Evolutionary conservation across 1,284 basidiomycete species (phyloP).

Genomic region (Trichosporon sp.): DNA sequence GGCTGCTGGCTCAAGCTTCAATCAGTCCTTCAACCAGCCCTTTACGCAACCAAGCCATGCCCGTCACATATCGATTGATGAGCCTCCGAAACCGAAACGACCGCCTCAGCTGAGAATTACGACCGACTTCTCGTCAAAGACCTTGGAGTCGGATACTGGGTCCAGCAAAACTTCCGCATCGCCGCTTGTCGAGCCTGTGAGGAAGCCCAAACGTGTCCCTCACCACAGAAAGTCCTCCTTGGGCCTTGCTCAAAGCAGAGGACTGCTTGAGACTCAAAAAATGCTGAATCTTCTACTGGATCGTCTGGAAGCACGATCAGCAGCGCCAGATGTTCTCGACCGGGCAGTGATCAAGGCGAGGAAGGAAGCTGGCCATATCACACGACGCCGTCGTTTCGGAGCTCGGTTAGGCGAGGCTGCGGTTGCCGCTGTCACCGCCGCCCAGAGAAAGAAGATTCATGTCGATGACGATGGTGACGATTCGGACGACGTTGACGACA

Average conservation of each 20-base stretch:
- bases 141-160: not conserved
- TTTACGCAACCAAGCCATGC: not conserved
- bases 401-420: constrained; percentile 16
- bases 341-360: constrained; percentile 39
- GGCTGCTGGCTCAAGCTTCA: constrained; percentile 3
- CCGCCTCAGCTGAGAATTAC: not conserved
- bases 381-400: constrained; percentile 5
- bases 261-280: constrained; percentile 50
- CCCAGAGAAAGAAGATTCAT: constrained; percentile 11
- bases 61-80: constrained; percentile 14
- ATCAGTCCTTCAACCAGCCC: not conserved
- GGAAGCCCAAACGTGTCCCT: not conserved
- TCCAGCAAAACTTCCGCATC: constrained; percentile 3
- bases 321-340: constrained; percentile 44
- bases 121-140: not conserved
- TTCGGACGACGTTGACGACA: constrained; percentile 35
- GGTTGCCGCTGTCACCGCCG: constrained; percentile 22
- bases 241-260: constrained; percentile 29
- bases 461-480: constrained; percentile 4
- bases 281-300: constrained; percentile 47
- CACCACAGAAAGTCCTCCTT: constrained; percentile 10
- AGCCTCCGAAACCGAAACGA: constrained; percentile 7
- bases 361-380: constrained; percentile 22
- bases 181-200: not conserved
- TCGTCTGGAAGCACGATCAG: constrained; percentile 39